Percentiles rank a stretch among this genome's conserved stretches.
These are phyloP conservation scores for Lathyrus aphaca DNA, from an alignment of 306 rosid genomes.

Conservation along the genomic window DNA sequence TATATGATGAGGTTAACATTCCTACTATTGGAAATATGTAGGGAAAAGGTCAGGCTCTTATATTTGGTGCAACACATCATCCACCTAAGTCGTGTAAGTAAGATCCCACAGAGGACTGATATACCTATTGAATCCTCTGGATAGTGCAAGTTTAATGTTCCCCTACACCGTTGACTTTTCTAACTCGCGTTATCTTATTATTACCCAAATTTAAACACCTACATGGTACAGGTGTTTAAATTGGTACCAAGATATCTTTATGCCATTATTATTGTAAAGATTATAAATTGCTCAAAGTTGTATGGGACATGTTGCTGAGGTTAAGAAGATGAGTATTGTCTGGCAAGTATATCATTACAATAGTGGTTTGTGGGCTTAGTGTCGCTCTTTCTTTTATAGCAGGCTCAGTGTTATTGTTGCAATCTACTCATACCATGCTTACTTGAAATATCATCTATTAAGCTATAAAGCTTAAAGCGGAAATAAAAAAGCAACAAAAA, in stretches of 20 bases:
- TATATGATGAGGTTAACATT: constrained; percentile 9
- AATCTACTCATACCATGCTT: constrained; percentile 12
- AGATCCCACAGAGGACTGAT: background rate
- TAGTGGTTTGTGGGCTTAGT: background rate
- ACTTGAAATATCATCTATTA: background rate
- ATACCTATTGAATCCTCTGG: constrained; percentile 4
- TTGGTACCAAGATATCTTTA: background rate
- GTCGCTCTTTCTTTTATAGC: background rate
- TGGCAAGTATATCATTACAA: background rate
- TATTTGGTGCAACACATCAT: constrained; percentile 16
- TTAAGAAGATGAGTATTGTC: background rate
- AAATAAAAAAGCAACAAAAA: background rate
- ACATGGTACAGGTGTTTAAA: background rate
- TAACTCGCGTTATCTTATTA: background rate
- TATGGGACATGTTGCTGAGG: background rate
- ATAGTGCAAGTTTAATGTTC: constrained; percentile 6
- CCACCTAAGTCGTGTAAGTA: constrained; percentile 20
- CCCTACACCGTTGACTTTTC: background rate
- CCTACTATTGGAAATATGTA: background rate
- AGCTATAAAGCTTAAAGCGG: background rate
- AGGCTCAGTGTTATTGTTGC: background rate
- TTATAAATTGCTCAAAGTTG: constrained; percentile 16
- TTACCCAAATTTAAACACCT: background rate
- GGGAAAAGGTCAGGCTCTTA: background rate
- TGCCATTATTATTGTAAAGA: background rate